Percentiles rank a stretch among this genome's conserved stretches.
phyloP scores from a whole-genome alignment of 768 basidiomycete genomes.

The Mycena chlorophos region DNA sequence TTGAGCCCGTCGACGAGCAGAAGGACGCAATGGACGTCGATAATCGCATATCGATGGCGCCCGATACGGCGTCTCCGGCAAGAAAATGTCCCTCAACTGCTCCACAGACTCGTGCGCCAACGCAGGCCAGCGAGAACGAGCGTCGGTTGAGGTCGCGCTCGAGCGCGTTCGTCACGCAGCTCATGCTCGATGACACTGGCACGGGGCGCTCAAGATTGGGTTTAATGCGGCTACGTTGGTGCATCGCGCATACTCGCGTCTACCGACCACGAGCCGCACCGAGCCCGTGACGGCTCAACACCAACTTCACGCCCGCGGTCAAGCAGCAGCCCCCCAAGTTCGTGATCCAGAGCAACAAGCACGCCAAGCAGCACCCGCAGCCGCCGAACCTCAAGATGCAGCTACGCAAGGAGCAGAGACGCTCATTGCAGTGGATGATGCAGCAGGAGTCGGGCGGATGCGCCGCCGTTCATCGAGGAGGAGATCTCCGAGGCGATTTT shows the following conservation, averaged over 20 bases:
- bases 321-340: conserved; percentile 64
- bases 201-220: conserved; percentile 78
- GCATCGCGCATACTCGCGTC: conserved; percentile 80
- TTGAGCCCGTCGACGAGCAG: too few species aligned
- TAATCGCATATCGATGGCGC: conserved; percentile 53
- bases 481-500: conserved; percentile 91
- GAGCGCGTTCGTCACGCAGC: conserved; percentile 81
- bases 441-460: conserved; percentile 64
- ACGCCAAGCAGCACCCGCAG: conserved; percentile 67
- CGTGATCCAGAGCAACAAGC: conserved; percentile 70
- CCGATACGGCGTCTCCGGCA: conserved; percentile 62
- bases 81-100: conserved; percentile 50
- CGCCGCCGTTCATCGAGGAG: conserved; percentile 83
- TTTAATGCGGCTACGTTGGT: conserved; percentile 85
- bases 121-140: conserved; percentile 91
- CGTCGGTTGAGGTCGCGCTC: conserved; percentile 84
- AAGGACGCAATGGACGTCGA: too few species aligned
- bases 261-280: conserved; percentile 59
- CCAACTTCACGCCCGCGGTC: conserved; percentile 69
- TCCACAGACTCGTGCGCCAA: conserved; percentile 65
- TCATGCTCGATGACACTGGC: conserved; percentile 62
- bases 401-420: conserved; percentile 82
- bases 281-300: conserved; percentile 58
- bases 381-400: conserved; percentile 76
- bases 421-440: conserved; percentile 93